A percentile compares a stretch with the other conserved stretches of the same genome.
Evolutionary conservation across 257 asterid genomes (phyloP).

Genomic region (Salvia hispanica): DNA sequence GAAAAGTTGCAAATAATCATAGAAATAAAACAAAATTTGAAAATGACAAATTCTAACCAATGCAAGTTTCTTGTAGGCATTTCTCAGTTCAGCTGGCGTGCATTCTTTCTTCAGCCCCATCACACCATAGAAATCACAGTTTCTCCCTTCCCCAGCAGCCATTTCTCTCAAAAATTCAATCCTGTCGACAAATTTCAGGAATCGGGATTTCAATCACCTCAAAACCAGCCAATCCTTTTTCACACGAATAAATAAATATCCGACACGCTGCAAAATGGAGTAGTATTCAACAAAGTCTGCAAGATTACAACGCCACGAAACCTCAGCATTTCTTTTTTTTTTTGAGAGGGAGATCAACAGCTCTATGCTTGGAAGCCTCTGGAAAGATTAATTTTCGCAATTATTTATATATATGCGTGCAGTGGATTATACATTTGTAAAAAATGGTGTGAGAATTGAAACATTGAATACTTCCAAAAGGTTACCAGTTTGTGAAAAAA

Average conservation of each 20-base stretch:
- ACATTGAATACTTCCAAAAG: conserved; percentile 21
- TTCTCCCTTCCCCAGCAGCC: conserved; percentile 53
- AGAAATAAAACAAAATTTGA: background rate
- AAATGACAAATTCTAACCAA: conserved; percentile 52
- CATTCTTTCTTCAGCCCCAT: conserved; percentile 81
- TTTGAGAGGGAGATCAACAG: conserved; percentile 7
- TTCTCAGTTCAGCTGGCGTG: conserved; percentile 61
- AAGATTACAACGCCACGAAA: conserved; percentile 16
- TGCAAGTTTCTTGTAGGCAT: conserved; percentile 88
- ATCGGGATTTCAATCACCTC: background rate
- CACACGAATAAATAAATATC: background rate
- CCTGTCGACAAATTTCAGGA: conserved; percentile 56
- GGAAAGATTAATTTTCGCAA: conserved; percentile 11
- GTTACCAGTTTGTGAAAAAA: conserved; percentile 15
- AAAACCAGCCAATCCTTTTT: conserved; percentile 19
- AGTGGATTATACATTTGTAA: background rate
- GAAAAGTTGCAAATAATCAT: background rate
- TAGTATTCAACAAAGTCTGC: conserved; percentile 1
- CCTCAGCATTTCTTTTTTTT: background rate
- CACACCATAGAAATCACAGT: conserved; percentile 57
- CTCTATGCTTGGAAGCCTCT: conserved; percentile 30
- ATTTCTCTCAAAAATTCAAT: conserved; percentile 35
- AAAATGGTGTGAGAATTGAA: conserved; percentile 14
- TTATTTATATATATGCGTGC: background rate
- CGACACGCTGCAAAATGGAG: background rate